These are phyloP conservation scores for Zalerion maritima DNA, from an alignment of 495 filamentous ascomycete genomes.

Conservation along the genomic window DNA sequence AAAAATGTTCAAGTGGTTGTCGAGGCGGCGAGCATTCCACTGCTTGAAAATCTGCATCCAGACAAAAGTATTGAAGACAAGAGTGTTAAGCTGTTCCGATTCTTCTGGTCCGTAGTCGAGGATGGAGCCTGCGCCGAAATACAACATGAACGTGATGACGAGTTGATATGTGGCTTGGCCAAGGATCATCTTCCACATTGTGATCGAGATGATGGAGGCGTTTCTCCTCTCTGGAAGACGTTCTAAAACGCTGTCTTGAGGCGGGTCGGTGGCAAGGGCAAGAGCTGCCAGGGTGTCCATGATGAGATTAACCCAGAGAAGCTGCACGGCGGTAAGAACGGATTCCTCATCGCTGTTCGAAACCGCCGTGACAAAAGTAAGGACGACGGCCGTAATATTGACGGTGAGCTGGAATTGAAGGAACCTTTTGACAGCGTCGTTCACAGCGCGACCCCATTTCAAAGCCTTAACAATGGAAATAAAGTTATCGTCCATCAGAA, in stretches of 20 bases:
- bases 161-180: conserved; percentile 78
- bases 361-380: conserved; percentile 78
- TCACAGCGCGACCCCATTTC: conserved; percentile 82
- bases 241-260: conserved; percentile 61
- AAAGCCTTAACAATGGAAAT: conserved; percentile 73
- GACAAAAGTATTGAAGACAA: conserved; percentile 89
- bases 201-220: conserved; percentile 61
- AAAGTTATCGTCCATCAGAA: conserved; percentile 88
- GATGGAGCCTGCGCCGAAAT: conserved; percentile 52
- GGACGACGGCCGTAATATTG: conserved; percentile 71
- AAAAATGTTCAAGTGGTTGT: conserved; percentile 84
- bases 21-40: conserved; percentile 82
- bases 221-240: conserved; percentile 73
- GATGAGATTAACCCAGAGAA: conserved; percentile 86
- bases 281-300: conserved; percentile 89
- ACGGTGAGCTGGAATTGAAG: conserved; percentile 87
- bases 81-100: conserved; percentile 43
- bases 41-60: conserved; percentile 98
- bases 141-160: conserved; percentile 59
- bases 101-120: conserved; percentile 34
- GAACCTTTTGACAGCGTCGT: conserved; percentile 83
- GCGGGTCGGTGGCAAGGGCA: conserved; percentile 74
- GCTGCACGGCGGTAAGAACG: conserved; percentile 72
- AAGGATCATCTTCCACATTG: conserved; percentile 95
- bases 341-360: conserved; percentile 47